Base-by-base conservation (phyloP, 2,329 filamentous ascomycete genomes). In the Colletotrichum higginsianum region DNA sequence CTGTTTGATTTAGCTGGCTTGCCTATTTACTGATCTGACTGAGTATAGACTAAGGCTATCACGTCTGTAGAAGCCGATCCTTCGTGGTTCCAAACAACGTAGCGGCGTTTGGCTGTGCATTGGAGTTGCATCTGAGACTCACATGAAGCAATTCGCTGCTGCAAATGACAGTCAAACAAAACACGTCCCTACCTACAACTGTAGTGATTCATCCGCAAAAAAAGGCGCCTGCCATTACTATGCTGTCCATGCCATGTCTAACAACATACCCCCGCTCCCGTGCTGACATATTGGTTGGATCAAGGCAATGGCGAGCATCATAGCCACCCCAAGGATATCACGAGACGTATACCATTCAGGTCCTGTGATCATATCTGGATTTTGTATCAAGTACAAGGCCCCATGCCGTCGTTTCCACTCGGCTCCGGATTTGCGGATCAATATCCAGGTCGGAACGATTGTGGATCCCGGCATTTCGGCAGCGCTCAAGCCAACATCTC, bases 401-500 rank as follows among this genome's bases (percentile, higher is more conserved):
- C 56, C 52, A 64, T 52, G 55, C 63, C 60, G 52, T 49, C 46
- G 53, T 71, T 60, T 50, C 68, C 68, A 68, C 58, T 55, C 53
- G 53, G 65, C 68, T 53, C 68, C 65, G 58, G 65, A 68, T 63
- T 71, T 68, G 60, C 58, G 68, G 68, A 68, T 53, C 53, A 18
- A 40, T 50, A 35, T 61, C 50, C 49, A 68, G 30, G 46, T 68
- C 66, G 65, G 65, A 63, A 40, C 47, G 52, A 60, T 26, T 71
- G 70, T 71, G 70, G 70, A 66, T 62, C 55, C 61, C 61, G 70
- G 55, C 55, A 57, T 71, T 66, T 55, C 61, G 66, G 66, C 49
- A 26, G 50, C 70, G 70, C 70, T 72, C 66, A 61, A 72, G 70
- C 70, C 70, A 72, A 57, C 66, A 57, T 72, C 56, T 13, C 44